A percentile compares a stretch with the other conserved stretches of the same genome.
Conservation (phyloP, 2,329 filamentous ascomycete species). For the Colletotrichum sidae region DNA sequence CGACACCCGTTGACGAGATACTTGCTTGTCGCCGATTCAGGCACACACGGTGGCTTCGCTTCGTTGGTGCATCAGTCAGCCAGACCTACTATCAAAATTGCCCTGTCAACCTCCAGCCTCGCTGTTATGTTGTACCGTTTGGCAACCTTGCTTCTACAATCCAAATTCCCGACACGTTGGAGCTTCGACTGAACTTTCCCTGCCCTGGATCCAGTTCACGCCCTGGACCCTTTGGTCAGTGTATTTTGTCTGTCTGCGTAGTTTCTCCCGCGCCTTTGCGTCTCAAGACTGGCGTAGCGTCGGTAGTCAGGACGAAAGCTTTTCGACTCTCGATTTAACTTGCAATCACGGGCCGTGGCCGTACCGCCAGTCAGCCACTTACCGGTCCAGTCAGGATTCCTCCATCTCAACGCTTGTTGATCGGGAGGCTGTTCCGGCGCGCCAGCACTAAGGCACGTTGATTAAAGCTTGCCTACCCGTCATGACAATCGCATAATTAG, state of each 20-base stretch:
- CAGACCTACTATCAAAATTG: no score
- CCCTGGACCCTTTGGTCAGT: slow-evolving; percentile 30
- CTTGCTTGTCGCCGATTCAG: no score
- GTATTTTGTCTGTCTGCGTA: not conserved
- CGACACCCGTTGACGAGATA: no score
- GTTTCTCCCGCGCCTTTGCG: slow-evolving; percentile 14
- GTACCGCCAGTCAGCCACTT: slow-evolving; percentile 12
- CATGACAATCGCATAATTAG: not conserved
- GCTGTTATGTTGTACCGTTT: no score
- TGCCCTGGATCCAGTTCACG: slow-evolving; percentile 19
- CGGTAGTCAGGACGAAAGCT: slow-evolving; percentile 26
- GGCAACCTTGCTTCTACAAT: slow-evolving; percentile 10
- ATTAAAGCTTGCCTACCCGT: slow-evolving; percentile 1
- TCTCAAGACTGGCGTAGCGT: slow-evolving; percentile 18
- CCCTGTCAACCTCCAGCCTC: no score
- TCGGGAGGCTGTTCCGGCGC: slow-evolving; percentile 8
- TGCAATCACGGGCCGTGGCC: slow-evolving; percentile 8
- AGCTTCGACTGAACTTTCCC: slow-evolving; percentile 36
- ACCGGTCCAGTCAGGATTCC: slow-evolving; percentile 2
- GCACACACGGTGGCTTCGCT: no score
- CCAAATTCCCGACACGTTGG: slow-evolving; percentile 28
- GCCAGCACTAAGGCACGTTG: slow-evolving; percentile 4
- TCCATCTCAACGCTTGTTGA: slow-evolving; percentile 12
- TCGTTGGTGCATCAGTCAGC: no score
- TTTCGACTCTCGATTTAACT: slow-evolving; percentile 26